Evolutionary conservation across 2,329 filamentous ascomycete species (phyloP), one percentile per base, ranked within the genome.

Genomic region (Fusarium torreyae): DNA sequence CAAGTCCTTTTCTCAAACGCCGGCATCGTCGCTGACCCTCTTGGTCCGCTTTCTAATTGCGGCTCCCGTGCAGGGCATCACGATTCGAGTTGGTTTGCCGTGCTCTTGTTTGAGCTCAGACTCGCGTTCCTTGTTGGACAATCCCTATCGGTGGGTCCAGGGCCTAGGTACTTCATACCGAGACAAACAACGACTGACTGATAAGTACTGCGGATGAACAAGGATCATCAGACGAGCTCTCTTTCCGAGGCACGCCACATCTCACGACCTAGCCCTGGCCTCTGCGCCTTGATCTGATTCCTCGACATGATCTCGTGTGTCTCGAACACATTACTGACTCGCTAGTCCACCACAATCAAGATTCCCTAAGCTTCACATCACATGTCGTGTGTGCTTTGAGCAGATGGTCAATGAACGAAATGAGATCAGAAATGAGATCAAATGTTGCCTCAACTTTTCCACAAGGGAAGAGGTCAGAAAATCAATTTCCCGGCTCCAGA

Each of bases 181-280:
- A 70, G 53, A 69, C 68, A 67, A 63, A 62, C 58, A 55, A 68
- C 56, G 60, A 63, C 68, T 57, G 67, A 71, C 63, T 70, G 70
- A 72, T 74, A 75, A 66, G 69, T 73, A 45, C 33, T 46, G 46
- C 53, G 68, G 69, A 46, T 48, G 38, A 36, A 44, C 73, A 72
- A 59, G 73, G 73, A 68, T 75, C 70, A 72, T 74, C 73, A 75
- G 71, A 58, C 71, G 70, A 75, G 73, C 70, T 68, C 68, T 69
- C 59, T 68, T 63, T 52, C 50, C 50, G 63, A 64, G 66, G 73
- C 71, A 70, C 68, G 66, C 73, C 70, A 75, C 68, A 73, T 72
- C 73, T 74, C 65, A 60, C 69, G 69, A 73, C 71, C 68, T 34
- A 48, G 61, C 64, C 68, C 68, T 67, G 69, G 56, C 46, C 64